These are phyloP conservation scores for Sonneratia alba DNA, from an alignment of 345 rosid species.

Conservation along the genomic window DNA sequence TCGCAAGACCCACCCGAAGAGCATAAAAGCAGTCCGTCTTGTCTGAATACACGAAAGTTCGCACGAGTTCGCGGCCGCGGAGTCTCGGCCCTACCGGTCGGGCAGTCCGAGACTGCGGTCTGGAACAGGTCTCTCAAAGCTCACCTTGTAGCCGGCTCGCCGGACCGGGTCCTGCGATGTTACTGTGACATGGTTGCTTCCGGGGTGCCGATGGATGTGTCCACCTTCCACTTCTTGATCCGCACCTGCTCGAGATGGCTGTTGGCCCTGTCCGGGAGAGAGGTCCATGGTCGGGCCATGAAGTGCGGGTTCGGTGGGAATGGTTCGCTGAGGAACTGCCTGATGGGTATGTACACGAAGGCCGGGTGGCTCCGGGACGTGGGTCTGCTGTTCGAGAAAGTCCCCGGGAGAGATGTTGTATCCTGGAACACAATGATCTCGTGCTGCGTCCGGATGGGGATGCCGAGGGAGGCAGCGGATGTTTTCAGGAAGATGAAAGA, in stretches of 20 bases:
- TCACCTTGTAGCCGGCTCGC: neutral
- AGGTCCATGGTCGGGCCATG: slow-evolving; percentile 4
- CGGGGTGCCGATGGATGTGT: slow-evolving; percentile 5
- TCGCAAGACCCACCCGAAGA: neutral
- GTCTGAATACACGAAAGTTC: neutral
- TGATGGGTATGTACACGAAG: slow-evolving; percentile 9
- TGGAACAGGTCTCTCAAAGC: neutral
- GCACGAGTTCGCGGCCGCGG: neutral
- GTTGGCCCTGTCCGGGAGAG: neutral
- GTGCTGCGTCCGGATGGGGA: neutral
- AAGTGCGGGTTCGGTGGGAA: neutral
- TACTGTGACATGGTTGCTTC: neutral
- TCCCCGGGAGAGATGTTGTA: slow-evolving; percentile 4
- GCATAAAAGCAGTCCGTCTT: neutral
- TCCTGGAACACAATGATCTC: slow-evolving; percentile 10
- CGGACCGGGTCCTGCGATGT: neutral
- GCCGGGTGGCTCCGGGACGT: neutral
- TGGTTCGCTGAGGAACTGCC: slow-evolving; percentile 1
- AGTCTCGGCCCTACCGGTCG: neutral
- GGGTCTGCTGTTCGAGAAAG: neutral
- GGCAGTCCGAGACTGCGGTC: neutral
- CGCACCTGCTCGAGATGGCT: neutral
- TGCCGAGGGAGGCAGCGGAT: slow-evolving; percentile 1
- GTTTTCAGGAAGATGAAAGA: neutral
- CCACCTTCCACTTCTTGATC: slow-evolving; percentile 9